A percentile compares a stretch with the other conserved stretches of the same genome.
phyloP scores from a whole-genome alignment of 495 filamentous ascomycete genomes.

The Talaromyces ruber region DNA sequence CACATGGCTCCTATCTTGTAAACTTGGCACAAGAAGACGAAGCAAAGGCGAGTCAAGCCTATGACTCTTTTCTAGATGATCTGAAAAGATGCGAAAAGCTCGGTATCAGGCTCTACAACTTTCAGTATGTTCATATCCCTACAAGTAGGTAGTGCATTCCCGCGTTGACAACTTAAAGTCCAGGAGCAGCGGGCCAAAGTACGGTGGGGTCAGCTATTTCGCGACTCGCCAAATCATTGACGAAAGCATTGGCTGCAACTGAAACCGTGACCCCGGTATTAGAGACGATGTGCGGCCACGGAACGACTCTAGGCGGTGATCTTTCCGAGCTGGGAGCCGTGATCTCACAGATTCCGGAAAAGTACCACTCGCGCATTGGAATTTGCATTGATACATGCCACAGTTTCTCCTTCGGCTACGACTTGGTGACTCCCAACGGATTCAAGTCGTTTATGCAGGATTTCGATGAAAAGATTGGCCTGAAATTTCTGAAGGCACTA shows the following conservation, averaged over 20 bases:
- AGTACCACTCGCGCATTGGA: constrained; percentile 80
- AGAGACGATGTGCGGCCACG: constrained; percentile 91
- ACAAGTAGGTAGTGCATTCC: neutral
- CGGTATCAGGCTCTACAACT: constrained; percentile 88
- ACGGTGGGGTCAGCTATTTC: constrained; percentile 59
- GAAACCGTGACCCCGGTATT: constrained; percentile 69
- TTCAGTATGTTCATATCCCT: constrained; percentile 51
- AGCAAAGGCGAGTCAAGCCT: constrained; percentile 77
- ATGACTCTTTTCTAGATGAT: constrained; percentile 80
- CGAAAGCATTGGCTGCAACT: constrained; percentile 69
- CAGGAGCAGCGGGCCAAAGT: constrained; percentile 65
- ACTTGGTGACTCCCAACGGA: constrained; percentile 65
- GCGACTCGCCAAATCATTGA: constrained; percentile 71
- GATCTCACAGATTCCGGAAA: constrained; percentile 54
- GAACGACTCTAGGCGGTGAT: constrained; percentile 75
- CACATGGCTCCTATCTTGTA: constrained; percentile 93
- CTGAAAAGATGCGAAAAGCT: constrained; percentile 80
- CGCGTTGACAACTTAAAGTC: constrained; percentile 30
- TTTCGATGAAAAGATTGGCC: constrained; percentile 74
- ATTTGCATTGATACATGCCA: constrained; percentile 97
- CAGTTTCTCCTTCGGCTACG: constrained; percentile 87
- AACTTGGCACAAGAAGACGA: constrained; percentile 82
- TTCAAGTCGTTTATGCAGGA: constrained; percentile 63
- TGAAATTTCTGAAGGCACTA: constrained; percentile 71
- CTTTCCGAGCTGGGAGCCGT: constrained; percentile 84